Evolutionary conservation across 176 grass and related monocot species (phyloP), one percentile per base, ranked within the genome.

Genomic region (Chloris gayana): DNA sequence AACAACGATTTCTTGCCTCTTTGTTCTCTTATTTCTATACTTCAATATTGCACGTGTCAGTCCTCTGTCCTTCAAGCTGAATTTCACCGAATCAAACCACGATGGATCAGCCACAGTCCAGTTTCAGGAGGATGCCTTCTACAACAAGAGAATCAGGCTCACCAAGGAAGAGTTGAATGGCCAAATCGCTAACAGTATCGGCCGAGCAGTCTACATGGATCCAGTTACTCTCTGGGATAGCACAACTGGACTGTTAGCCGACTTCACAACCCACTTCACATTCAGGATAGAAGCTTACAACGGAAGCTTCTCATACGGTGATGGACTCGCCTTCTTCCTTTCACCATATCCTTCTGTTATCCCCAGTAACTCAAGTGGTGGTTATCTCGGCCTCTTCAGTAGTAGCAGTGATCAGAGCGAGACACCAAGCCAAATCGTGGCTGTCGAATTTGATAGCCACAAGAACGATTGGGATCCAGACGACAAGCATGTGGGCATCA

Each of bases 291-390:
- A 53, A 9, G 75, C 82, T 37, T 18, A 27, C 42, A 44, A 24
- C 41, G 33, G 18, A 21, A 4, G 32, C 1, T 5, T 6, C 9
- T 67, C 24, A 0, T 70, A 85, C 7, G 91, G 88, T 73, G 88
- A 93, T 9, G 91, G 88, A 14, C 82, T 90, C 3, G 63, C 88
- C 35, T 93, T 93, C 75, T 93, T 93, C 81, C 88, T 93, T 25
- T 85, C 91, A 14, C 27, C 78, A 7, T 85, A 85, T 58, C 91
- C 85, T 60, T 87, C 91, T 60, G 33, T 64, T 69, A 42, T 90
- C 41, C 87, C 91, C 7, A 64, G 24, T 21, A 49, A 67, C 29
- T 88, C 85, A 26, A 22, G 3, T 5, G 82, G 59, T 37, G 88
- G 69, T 7, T 68, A 79, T 59, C 85, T 90, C 58, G 91, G 91